A percentile compares a stretch with the other conserved stretches of the same genome.
phyloP scores from a whole-genome alignment of 2,329 filamentous ascomycete genomes.

The Aquanectria penicillioides region DNA sequence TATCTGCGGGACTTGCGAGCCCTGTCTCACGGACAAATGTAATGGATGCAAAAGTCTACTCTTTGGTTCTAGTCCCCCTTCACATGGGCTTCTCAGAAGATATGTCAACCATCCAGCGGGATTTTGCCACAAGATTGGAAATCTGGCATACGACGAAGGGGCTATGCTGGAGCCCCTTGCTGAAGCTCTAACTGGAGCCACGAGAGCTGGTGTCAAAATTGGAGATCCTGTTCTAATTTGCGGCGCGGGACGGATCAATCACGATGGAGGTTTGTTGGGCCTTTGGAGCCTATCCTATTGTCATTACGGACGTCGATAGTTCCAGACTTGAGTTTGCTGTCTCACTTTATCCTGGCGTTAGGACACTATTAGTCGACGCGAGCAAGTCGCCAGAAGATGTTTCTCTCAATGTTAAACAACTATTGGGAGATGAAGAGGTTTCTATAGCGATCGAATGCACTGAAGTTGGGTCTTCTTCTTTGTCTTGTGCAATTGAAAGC shows the following conservation, averaged over 20 bases:
- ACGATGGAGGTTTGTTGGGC: neutral
- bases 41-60: neutral
- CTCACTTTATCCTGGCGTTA: neutral
- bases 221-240: neutral
- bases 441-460: neutral
- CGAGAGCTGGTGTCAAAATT: neutral
- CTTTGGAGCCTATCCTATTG: neutral
- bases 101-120: neutral
- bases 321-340: neutral
- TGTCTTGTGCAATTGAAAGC: neutral
- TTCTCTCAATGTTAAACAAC: neutral
- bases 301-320: neutral
- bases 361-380: neutral
- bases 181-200: neutral
- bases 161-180: neutral
- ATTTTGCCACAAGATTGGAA: neutral
- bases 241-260: neutral
- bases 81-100: neutral
- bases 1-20: neutral
- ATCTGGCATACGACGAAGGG: neutral
- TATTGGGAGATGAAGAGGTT: neutral
- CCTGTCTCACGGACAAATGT: neutral
- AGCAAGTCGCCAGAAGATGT: neutral
- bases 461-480: neutral
- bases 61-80: neutral